Conservation (phyloP, 371 early-diverging fungal species). For the Globomyces sp. region DNA sequence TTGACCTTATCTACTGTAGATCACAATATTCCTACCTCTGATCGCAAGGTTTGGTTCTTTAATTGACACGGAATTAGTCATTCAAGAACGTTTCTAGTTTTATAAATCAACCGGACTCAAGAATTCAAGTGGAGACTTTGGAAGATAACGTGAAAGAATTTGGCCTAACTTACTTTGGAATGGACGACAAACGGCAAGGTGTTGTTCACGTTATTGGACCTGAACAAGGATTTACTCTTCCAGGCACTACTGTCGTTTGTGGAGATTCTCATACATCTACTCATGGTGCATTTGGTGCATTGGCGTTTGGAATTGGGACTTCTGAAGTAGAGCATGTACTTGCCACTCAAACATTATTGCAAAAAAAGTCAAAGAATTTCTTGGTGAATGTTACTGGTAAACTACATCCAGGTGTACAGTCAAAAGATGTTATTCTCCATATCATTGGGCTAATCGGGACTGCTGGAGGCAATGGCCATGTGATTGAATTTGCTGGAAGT, state of each 20-base stretch:
- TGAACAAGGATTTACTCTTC: constrained; percentile 72
- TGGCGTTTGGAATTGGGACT: constrained; percentile 74
- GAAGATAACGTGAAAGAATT: constrained; percentile 64
- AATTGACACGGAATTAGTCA: constrained; percentile 21
- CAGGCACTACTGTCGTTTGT: constrained; percentile 68
- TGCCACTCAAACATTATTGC: constrained; percentile 67
- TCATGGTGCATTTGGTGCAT: constrained; percentile 72
- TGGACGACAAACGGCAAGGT: constrained; percentile 66
- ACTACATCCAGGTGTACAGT: constrained; percentile 52
- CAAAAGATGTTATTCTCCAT: constrained; percentile 67
- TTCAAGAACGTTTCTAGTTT: constrained; percentile 60
- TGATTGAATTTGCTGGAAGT: constrained; percentile 60
- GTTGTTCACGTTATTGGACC: constrained; percentile 76
- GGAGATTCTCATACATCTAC: constrained; percentile 74
- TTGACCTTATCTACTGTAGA: constrained; percentile 70
- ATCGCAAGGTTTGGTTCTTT: constrained; percentile 13
- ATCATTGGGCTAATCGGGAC: constrained; percentile 70
- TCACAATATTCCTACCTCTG: constrained; percentile 66
- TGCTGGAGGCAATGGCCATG: constrained; percentile 68
- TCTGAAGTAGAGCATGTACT: constrained; percentile 73
- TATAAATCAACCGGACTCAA: constrained; percentile 62
- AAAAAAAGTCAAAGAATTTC: constrained; percentile 70
- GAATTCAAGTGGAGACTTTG: constrained; percentile 62
- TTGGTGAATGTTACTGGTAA: constrained; percentile 57
- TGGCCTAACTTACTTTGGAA: constrained; percentile 65